Conservation (phyloP, 257 asterid species). For the Avicennia marina region DNA sequence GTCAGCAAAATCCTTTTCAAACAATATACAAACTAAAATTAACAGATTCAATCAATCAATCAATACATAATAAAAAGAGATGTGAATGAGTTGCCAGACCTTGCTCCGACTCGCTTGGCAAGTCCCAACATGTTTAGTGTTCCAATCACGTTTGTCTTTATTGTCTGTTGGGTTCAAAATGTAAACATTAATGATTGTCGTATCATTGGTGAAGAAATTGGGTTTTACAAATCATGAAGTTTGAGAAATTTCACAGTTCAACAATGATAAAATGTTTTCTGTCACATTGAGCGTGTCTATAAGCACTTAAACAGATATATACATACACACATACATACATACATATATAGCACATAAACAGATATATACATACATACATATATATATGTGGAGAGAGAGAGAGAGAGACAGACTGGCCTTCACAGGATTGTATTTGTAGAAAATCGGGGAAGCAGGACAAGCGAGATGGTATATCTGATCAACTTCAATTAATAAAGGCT, state of each 20-base stretch:
- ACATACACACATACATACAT: too few relatives aligned
- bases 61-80: background rate
- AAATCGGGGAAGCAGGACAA: conserved; percentile 99
- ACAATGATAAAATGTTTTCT: background rate
- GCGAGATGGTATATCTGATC: conserved; percentile 98
- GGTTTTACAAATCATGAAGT: background rate
- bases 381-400: background rate
- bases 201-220: background rate
- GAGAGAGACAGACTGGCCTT: conserved; percentile 50
- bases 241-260: background rate
- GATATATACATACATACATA: too few relatives aligned
- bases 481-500: conserved; percentile 79
- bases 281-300: too few relatives aligned
- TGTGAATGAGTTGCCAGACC: conserved; percentile 35
- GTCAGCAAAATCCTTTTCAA: conserved; percentile 76
- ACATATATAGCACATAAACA: too few relatives aligned
- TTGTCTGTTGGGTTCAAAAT: conserved; percentile 47
- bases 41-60: background rate
- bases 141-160: conserved; percentile 94
- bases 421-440: conserved; percentile 94
- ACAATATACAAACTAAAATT: background rate
- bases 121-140: conserved; percentile 97
- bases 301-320: too few relatives aligned
- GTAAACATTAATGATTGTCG: background rate
- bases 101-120: conserved; percentile 98